Evolutionary conservation across 129 eudicot species (phyloP).

Genomic region (Tagetes erecta): DNA sequence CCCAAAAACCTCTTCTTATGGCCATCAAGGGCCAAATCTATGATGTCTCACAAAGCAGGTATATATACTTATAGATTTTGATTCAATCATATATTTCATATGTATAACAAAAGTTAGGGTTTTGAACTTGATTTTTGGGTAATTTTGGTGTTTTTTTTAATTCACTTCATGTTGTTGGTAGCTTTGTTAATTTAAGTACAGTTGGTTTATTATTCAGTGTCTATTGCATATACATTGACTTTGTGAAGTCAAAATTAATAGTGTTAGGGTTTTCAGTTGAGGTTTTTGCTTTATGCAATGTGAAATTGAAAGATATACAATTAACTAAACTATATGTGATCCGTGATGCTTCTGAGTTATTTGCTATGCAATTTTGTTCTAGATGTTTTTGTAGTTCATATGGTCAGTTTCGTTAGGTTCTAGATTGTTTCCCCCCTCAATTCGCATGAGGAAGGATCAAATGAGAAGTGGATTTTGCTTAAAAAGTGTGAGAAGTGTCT

Average conservation of each 20-base stretch:
- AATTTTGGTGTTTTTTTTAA: neutral
- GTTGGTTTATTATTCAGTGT: neutral
- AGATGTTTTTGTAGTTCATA: neutral
- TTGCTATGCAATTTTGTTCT: neutral
- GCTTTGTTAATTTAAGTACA: neutral
- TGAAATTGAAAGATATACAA: slow-evolving; percentile 4
- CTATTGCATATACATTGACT: slow-evolving; percentile 4
- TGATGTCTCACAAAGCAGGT: slow-evolving; percentile 95
- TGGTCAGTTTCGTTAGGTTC: neutral
- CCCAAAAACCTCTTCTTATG: slow-evolving; percentile 84
- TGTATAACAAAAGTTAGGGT: slow-evolving; percentile 13
- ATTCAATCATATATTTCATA: neutral
- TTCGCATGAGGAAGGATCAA: no score
- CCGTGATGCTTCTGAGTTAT: neutral
- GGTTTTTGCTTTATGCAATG: neutral
- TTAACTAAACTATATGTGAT: neutral
- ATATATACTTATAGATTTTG: neutral
- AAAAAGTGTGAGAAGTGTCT: no score
- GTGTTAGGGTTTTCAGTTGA: neutral
- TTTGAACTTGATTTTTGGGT: slow-evolving; percentile 14
- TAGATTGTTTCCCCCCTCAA: neutral
- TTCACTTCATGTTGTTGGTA: neutral
- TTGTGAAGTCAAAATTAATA: neutral
- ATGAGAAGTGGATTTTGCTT: no score
- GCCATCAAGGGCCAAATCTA: slow-evolving; percentile 98